Evolutionary conservation across 2,329 filamentous ascomycete species (phyloP).

Genomic region (Blumeriella jaapii): DNA sequence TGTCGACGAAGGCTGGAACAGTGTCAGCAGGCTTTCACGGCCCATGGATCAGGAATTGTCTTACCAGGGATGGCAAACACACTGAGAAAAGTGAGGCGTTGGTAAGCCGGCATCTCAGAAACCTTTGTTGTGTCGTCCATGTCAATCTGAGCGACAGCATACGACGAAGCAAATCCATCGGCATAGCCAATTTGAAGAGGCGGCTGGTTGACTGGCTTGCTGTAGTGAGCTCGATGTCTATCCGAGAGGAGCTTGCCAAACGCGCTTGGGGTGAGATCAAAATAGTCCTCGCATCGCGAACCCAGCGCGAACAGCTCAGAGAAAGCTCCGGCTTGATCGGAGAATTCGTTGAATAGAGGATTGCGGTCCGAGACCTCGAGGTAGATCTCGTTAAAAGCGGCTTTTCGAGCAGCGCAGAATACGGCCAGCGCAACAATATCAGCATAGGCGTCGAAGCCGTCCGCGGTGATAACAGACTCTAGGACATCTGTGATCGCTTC

Average conservation of each 20-base stretch:
- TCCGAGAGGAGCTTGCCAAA: constrained; percentile 5
- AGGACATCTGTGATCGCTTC: constrained; percentile 4
- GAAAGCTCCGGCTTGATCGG: constrained; percentile 4
- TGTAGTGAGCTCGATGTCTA: constrained; percentile 4
- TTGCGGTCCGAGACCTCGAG: constrained; percentile 5
- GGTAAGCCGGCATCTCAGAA: constrained; percentile 2
- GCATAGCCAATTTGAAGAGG: constrained; percentile 4
- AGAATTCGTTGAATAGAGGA: constrained; percentile 5
- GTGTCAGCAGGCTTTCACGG: not conserved
- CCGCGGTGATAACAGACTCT: constrained; percentile 1
- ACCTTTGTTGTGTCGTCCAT: constrained; percentile 1
- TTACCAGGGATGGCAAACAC: constrained; percentile 4
- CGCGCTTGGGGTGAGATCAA: constrained; percentile 4
- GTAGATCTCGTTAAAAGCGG: constrained; percentile 5
- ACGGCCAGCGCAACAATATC: constrained; percentile 4
- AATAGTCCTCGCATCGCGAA: constrained; percentile 4
- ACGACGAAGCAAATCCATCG: constrained; percentile 1
- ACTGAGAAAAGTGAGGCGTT: constrained; percentile 3
- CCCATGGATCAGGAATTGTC: not conserved
- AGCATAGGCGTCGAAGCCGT: constrained; percentile 3
- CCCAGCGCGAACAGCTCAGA: constrained; percentile 4
- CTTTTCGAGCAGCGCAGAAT: constrained; percentile 3
- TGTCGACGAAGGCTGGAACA: constrained; percentile 3
- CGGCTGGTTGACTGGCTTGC: constrained; percentile 4
- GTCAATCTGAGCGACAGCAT: constrained; percentile 4